phyloP scores from a whole-genome alignment of 306 rosid genomes.

The Ammopiptanthus mongolicus region DNA sequence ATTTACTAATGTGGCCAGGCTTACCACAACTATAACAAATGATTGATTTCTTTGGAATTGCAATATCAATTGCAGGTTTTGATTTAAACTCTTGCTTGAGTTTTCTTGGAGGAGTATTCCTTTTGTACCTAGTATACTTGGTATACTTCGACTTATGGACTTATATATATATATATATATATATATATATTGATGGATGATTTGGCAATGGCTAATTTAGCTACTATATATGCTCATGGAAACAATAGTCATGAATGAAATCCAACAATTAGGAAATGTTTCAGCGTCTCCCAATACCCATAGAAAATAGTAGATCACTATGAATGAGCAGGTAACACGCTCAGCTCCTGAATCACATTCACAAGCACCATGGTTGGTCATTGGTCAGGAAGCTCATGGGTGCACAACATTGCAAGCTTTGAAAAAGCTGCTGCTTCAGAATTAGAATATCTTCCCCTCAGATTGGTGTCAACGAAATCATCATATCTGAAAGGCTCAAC shows the following conservation, averaged over 20 bases:
- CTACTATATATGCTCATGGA: neutral
- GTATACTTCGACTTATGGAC: too few relatives aligned
- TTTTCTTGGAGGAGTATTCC: too few relatives aligned
- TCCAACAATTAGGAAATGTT: neutral
- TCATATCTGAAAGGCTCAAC: constrained; percentile 48
- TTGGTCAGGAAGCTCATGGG: constrained; percentile 61
- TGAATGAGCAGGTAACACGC: constrained; percentile 16
- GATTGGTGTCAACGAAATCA: constrained; percentile 54
- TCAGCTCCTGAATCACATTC: constrained; percentile 54
- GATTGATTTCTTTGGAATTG: too few relatives aligned
- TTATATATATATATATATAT: too few relatives aligned
- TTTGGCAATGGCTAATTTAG: too few relatives aligned
- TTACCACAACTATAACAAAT: too few relatives aligned
- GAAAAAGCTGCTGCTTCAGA: constrained; percentile 58
- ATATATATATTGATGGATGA: too few relatives aligned
- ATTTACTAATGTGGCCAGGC: too few relatives aligned
- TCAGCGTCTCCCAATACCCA: neutral
- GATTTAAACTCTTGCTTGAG: too few relatives aligned
- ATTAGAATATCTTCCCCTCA: constrained; percentile 53
- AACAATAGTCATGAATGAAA: neutral
- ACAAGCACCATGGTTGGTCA: constrained; percentile 67
- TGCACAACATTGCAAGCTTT: constrained; percentile 56
- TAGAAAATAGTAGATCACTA: constrained; percentile 8
- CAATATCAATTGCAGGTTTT: too few relatives aligned
- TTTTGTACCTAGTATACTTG: too few relatives aligned